Percentiles rank a stretch among this genome's conserved stretches.
phyloP scores from a whole-genome alignment of 2,329 filamentous ascomycete genomes.

The Fusarium begoniae region DNA sequence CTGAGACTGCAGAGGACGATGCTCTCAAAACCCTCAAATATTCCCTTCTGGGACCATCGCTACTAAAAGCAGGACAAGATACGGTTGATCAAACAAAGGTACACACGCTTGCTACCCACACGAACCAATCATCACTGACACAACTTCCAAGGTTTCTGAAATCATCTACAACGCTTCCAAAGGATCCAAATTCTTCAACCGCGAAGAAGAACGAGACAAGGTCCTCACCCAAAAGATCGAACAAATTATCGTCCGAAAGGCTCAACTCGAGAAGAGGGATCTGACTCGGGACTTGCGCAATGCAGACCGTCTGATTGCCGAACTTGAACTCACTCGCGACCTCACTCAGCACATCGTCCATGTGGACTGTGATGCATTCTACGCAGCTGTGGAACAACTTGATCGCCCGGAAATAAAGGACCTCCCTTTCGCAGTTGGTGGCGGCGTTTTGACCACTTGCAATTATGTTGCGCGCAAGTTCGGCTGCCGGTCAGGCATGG shows the following conservation, averaged over 20 bases:
- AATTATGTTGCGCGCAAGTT: slow-evolving; percentile 93
- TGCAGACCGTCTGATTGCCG: slow-evolving; percentile 82
- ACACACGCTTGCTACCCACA: slow-evolving; percentile 1
- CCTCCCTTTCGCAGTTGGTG: slow-evolving; percentile 90
- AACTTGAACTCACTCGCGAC: slow-evolving; percentile 82
- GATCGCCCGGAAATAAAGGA: slow-evolving; percentile 85
- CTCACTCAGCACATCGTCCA: slow-evolving; percentile 88
- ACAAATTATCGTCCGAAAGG: slow-evolving; percentile 78
- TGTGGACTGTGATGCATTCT: slow-evolving; percentile 97
- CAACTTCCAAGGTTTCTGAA: slow-evolving; percentile 75
- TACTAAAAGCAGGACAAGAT: slow-evolving; percentile 94
- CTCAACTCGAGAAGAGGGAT: slow-evolving; percentile 78
- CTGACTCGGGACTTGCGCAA: slow-evolving; percentile 76
- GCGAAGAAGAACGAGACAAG: slow-evolving; percentile 85
- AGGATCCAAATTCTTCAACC: slow-evolving; percentile 94
- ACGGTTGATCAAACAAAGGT: slow-evolving; percentile 91
- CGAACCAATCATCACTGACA: not conserved
- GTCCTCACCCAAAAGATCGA: slow-evolving; percentile 87
- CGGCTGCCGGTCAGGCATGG: slow-evolving; percentile 95
- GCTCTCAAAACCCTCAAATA: slow-evolving; percentile 77
- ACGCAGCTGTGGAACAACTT: slow-evolving; percentile 89
- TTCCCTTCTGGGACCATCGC: slow-evolving; percentile 85
- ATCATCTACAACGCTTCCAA: slow-evolving; percentile 98
- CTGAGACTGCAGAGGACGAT: slow-evolving; percentile 11
- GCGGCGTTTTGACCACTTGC: slow-evolving; percentile 70